Evolutionary conservation across 352 stramenopile species (phyloP), one percentile per base, ranked within the genome.

Genomic region (Phytopythium montanum): DNA sequence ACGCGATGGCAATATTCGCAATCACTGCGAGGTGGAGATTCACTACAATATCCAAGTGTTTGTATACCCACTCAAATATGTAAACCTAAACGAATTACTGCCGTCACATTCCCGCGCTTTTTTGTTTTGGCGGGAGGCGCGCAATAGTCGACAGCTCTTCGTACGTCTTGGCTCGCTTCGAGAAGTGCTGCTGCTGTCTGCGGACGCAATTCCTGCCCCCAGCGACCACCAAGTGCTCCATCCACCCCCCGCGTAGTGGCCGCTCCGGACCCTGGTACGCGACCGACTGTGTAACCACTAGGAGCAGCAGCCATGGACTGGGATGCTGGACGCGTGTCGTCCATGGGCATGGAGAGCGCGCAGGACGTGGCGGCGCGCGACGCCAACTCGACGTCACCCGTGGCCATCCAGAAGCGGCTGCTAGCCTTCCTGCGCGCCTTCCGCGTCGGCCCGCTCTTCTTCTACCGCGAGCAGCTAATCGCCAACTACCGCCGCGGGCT

Each of bases 381-480:
- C 61, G 73, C 70, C 23, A 68, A 78, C 18, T 72, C 83, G 42
- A 70, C 66, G 25, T 88, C 77, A 48, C 81, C 78, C 6, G 74
- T 79, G 14, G 81, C 79, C 9, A 65, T 94, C 53, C 83, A 92
- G 61, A 71, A 70, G 31, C 80, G 85, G 16, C 59, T 92, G 36
- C 66, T 84, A n/a, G 71, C 85, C 19, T 97, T 97, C 60, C 75
- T 97, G 53, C 87, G 90, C 46, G 90, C 83, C 49, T 97, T 96
- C 65, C 81, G 86, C 36, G 72, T 94, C 9, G 91, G 88, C 0
- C 78, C 85, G 36, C 71, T 95, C 28, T 97, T 96, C 64, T 87
- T 83, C 65, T 97, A 97, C 67, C 85, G 91, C 56, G 85, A 97
- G 65, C 84, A 96, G 72, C 81, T 97, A 18, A 65, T 97, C 31